Conservation (phyloP, 2,329 filamentous ascomycete genomes). For the Fusarium abutilonis region DNA sequence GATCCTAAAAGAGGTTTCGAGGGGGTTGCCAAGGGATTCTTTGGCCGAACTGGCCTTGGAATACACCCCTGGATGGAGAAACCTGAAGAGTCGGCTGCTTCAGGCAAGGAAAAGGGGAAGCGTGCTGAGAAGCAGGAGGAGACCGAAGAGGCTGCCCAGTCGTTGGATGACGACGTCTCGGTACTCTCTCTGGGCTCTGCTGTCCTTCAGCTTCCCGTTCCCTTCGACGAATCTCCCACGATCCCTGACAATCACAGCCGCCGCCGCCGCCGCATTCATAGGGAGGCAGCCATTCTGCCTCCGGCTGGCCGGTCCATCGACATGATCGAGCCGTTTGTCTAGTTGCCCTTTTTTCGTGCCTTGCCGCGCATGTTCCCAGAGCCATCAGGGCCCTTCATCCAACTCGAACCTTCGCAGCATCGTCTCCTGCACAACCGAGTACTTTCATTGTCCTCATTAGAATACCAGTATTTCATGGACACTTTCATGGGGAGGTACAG, state of each 20-base stretch:
- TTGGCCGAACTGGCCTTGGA: constrained; percentile 2
- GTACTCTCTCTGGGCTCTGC: neutral
- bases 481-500: too few relatives aligned
- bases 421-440: too few relatives aligned
- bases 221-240: neutral
- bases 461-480: too few relatives aligned
- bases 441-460: too few relatives aligned
- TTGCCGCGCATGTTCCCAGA: too few relatives aligned
- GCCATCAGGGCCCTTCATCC: too few relatives aligned
- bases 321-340: neutral
- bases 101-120: neutral
- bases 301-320: neutral
- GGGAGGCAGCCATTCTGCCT: neutral
- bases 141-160: neutral
- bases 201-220: neutral
- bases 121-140: too few relatives aligned
- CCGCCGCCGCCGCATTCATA: neutral
- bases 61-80: constrained; percentile 9
- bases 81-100: too few relatives aligned
- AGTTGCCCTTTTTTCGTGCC: neutral
- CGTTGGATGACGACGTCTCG: neutral
- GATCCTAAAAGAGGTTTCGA: neutral
- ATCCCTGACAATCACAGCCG: neutral
- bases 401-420: too few relatives aligned
- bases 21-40: neutral